Conservation (phyloP, 2,329 filamentous ascomycete species). For the Fusarium armeniacum region DNA sequence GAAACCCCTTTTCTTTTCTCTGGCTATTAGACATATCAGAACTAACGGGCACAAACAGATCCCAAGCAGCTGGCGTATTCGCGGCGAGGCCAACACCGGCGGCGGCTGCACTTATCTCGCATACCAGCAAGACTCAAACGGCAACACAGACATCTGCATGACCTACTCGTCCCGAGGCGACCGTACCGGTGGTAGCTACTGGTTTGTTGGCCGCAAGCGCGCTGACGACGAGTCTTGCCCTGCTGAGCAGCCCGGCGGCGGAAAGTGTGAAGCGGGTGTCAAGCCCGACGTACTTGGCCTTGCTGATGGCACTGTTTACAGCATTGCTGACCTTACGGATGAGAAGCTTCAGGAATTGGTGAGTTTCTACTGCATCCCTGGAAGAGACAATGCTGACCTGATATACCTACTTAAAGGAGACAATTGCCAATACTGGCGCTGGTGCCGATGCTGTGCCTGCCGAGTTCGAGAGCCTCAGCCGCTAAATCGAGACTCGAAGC, state of each 20-base stretch:
- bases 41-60: background rate
- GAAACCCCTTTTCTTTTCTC: background rate
- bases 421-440: background rate
- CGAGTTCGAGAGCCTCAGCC: background rate
- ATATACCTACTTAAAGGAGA: background rate
- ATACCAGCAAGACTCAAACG: background rate
- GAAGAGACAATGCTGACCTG: background rate
- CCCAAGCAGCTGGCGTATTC: constrained; percentile 1
- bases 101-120: background rate
- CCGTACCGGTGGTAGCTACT: background rate
- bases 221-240: background rate
- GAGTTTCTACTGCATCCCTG: fast-evolving
- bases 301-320: background rate
- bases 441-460: background rate
- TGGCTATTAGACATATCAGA: background rate
- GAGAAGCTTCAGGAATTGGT: constrained; percentile 1
- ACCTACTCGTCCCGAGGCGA: background rate
- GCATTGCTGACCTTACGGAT: background rate
- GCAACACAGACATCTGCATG: constrained; percentile 1
- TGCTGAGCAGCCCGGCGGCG: background rate
- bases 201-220: constrained; percentile 1
- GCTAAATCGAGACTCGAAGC: background rate
- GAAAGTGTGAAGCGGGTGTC: background rate
- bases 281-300: background rate
- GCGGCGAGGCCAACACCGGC: background rate